Evolutionary conservation across 106 monocot genomes (phyloP), one percentile per base, ranked within the genome.

Genomic region (Cymbidium sinense): DNA sequence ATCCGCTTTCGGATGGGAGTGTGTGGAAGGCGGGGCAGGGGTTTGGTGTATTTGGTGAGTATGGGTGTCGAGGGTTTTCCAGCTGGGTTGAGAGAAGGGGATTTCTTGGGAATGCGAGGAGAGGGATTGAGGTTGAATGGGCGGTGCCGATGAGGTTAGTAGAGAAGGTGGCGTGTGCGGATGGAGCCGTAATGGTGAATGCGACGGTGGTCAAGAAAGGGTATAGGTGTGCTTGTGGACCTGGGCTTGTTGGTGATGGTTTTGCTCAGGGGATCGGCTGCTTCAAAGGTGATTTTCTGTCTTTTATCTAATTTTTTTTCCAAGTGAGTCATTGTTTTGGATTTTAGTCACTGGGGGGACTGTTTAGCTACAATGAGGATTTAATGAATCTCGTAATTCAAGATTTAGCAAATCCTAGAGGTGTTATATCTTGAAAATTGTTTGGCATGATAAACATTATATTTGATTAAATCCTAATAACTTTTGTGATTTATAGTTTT

Each of bases 51-150:
- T 95, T 95, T 54, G 64, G 74, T 11, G 84, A 89, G 82, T 93
- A 83, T 62, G 88, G 95, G 17, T 95, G 95, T 80, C 64, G 95
- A 47, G 93, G 95, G 35, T 95, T 95, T 81, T 93, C 95, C n/a
- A 95, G 93, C 75, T 95, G 95, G 95, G 84, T 77, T 12, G 73
- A 64, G 72, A 44, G 35, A 37, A 70, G 10, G 82, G 11, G 19
- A 1, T n/a, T 52, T 4, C 61, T 36, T 27, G 79, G 41, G 30
- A 67, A 8, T 37, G 64, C 62, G 31, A 75, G 69, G 85, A 81
- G 80, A 37, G 95, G 92, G 78, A 82, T 95, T 21, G 93, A 93
- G 86, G 79, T 95, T 41, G 95, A 95, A 81, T 95, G 95, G 95
- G 95, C 93, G 0, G 82, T 95, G 70, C 93, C 90, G 25, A 88